A percentile compares a stretch with the other conserved stretches of the same genome.
These are phyloP conservation scores for Hysterangium stoloniferum DNA, from an alignment of 768 basidiomycete genomes.

Conservation along the genomic window DNA sequence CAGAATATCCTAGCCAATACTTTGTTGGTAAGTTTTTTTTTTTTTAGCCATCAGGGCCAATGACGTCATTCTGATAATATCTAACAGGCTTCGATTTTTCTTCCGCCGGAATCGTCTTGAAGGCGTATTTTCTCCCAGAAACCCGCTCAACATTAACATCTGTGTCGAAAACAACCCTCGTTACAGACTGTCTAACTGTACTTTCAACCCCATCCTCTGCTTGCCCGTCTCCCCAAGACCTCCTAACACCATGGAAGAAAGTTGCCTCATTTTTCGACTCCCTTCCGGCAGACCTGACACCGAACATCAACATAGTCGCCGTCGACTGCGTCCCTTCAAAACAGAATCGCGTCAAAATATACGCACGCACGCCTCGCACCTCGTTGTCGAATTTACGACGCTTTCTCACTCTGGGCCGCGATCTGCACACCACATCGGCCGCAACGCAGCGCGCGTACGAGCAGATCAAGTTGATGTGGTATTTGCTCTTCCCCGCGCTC, in stretches of 20 bases:
- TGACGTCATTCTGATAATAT: not conserved
- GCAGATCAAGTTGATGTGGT: constrained; percentile 3
- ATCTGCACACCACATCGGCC: not conserved
- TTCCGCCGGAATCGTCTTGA: not conserved
- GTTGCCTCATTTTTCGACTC: not conserved
- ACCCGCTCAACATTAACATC: not conserved
- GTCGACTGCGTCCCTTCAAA: constrained; percentile 5
- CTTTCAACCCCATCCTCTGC: not conserved
- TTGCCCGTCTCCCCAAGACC: not conserved
- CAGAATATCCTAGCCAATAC: constrained; percentile 8
- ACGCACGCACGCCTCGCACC: not conserved
- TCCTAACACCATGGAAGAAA: constrained; percentile 1
- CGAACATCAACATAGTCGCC: constrained; percentile 6
- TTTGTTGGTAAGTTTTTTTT: constrained; percentile 3
- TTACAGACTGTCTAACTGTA: not conserved
- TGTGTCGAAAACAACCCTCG: not conserved
- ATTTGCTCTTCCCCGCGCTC: constrained; percentile 4
- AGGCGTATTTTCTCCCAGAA: constrained; percentile 9
- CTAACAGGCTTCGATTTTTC: constrained; percentile 4
- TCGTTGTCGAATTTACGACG: constrained; percentile 2
- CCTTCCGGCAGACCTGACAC: not conserved
- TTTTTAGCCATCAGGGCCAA: not conserved
- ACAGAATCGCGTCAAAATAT: constrained; percentile 8
- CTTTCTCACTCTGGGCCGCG: constrained; percentile 3
- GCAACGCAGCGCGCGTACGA: not conserved